These are phyloP conservation scores for Rhododendron vialii DNA, from an alignment of 148 eudicot species.

Conservation along the genomic window DNA sequence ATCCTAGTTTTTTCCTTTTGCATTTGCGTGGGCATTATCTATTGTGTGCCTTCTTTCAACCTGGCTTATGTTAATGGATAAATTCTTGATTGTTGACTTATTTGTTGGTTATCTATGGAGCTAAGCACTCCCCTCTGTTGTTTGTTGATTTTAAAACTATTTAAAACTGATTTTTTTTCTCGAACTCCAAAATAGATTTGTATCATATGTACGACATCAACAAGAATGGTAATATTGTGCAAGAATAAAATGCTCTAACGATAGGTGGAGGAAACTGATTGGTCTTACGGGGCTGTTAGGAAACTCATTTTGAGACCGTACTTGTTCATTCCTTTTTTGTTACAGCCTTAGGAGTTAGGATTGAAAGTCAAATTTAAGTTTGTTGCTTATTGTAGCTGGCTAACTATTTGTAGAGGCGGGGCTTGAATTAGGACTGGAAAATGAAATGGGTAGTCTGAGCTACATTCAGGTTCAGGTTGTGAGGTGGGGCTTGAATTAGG, in stretches of 20 bases:
- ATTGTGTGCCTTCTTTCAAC: not conserved
- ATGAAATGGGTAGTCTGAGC: not conserved
- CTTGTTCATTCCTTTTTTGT: not conserved
- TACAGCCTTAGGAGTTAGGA: no score
- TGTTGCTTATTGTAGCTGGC: not conserved
- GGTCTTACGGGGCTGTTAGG: not conserved
- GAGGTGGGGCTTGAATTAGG: constrained; percentile 2
- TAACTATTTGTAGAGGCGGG: not conserved
- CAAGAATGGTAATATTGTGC: not conserved
- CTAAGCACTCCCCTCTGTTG: not conserved
- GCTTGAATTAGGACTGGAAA: constrained; percentile 1
- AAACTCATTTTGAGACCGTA: not conserved
- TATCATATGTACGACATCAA: not conserved
- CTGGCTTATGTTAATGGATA: not conserved
- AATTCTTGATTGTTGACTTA: not conserved
- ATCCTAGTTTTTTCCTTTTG: not conserved
- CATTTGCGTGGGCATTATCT: not conserved
- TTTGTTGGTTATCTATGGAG: not conserved
- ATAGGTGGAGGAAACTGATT: not conserved
- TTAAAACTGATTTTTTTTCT: not conserved
- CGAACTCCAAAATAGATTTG: not conserved
- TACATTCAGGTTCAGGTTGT: not conserved
- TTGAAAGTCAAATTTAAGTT: not conserved
- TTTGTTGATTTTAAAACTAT: not conserved
- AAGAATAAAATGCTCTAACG: not conserved